Evolutionary conservation across 192 early-diverging fungal species (phyloP).

Genomic region (Linderina pennispora): DNA sequence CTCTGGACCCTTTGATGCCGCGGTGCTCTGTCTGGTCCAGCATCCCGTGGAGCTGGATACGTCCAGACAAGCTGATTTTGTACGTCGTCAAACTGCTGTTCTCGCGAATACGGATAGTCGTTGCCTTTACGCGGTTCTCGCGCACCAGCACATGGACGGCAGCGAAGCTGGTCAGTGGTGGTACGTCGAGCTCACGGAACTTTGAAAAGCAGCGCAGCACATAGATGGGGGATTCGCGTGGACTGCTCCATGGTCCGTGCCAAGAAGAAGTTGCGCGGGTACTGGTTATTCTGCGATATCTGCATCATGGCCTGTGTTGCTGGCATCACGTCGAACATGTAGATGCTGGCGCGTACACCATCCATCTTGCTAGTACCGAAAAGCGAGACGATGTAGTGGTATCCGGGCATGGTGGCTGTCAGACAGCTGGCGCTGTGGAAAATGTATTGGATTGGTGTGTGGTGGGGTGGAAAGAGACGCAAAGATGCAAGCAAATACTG

Average conservation of each 20-base stretch:
- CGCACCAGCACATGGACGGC: slow-evolving; percentile 7
- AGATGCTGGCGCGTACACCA: slow-evolving; percentile 10
- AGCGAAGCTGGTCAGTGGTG: slow-evolving; percentile 9
- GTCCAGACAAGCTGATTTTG: neutral
- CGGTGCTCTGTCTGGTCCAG: too few relatives aligned
- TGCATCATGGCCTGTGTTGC: slow-evolving; percentile 1
- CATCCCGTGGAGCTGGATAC: too few relatives aligned
- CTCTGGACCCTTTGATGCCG: neutral
- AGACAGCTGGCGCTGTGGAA: too few relatives aligned
- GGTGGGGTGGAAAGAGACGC: too few relatives aligned
- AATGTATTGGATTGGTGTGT: too few relatives aligned
- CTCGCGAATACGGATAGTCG: neutral
- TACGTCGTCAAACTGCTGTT: too few relatives aligned
- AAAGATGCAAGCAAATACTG: neutral
- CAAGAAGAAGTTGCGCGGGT: slow-evolving; percentile 10
- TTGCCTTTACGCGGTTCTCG: neutral
- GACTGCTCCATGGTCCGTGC: neutral
- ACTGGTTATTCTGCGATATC: neutral
- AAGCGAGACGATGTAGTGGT: slow-evolving; percentile 12
- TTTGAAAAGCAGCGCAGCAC: slow-evolving; percentile 11
- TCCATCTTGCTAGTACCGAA: slow-evolving; percentile 18
- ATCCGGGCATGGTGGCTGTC: neutral
- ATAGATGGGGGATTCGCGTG: neutral
- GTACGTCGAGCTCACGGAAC: slow-evolving; percentile 1
- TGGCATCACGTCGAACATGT: neutral